phyloP scores from a whole-genome alignment of 2,329 filamentous ascomycete genomes.

The Colletotrichum sp. region DNA sequence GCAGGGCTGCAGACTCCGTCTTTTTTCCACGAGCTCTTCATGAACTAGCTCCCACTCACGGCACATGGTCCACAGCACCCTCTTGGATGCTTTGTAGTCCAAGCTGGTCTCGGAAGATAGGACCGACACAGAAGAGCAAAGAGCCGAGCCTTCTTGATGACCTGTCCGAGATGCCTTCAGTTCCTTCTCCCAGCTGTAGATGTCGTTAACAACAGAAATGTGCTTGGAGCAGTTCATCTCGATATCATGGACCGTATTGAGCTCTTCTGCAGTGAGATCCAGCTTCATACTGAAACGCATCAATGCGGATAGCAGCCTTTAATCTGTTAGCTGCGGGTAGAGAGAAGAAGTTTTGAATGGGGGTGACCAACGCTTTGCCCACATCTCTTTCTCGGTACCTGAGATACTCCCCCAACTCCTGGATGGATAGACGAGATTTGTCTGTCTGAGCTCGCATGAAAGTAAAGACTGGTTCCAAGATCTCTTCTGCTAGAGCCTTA shows the following conservation, averaged over 20 bases:
- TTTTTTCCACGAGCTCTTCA: not conserved
- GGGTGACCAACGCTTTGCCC: not conserved
- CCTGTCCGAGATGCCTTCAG: not conserved
- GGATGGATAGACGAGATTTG: not conserved
- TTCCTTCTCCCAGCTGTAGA: constrained; percentile 47
- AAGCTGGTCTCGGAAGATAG: not conserved
- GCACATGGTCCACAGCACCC: not conserved
- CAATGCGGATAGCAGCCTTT: constrained; percentile 36
- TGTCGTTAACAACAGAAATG: constrained; percentile 46
- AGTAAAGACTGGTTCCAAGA: not conserved
- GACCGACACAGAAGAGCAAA: not conserved
- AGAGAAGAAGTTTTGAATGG: too few species aligned
- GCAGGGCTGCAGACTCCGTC: not conserved
- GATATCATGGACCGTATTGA: constrained; percentile 25
- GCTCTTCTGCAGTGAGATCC: constrained; percentile 29
- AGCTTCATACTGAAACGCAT: constrained; percentile 42
- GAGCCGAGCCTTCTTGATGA: not conserved
- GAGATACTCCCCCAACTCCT: not conserved
- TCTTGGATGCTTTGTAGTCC: not conserved
- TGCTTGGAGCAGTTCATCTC: constrained; percentile 42
- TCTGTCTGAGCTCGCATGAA: constrained; percentile 1
- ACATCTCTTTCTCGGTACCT: not conserved
- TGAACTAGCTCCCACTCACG: not conserved
- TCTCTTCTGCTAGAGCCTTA: not conserved
- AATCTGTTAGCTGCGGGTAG: not conserved